These are phyloP conservation scores for Trichosporon sp. DNA, from an alignment of 1,284 basidiomycete genomes.

Conservation along the genomic window DNA sequence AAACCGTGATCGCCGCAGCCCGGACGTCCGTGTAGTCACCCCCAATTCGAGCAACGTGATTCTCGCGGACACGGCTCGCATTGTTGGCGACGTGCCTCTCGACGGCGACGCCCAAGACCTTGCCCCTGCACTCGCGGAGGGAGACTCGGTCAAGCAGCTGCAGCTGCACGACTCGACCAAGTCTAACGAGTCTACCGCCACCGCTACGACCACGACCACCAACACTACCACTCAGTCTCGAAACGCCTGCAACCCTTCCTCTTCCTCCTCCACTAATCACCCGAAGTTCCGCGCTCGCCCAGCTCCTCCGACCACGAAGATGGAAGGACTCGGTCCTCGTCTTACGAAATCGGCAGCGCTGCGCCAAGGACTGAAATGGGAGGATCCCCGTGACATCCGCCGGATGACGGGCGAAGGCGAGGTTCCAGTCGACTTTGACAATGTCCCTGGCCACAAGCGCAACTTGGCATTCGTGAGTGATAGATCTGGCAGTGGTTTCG, in stretches of 20 bases:
- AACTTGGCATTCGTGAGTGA: constrained; percentile 37
- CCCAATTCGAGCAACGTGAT: constrained; percentile 14
- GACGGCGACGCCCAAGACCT: constrained; percentile 7
- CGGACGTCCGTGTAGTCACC: constrained; percentile 15
- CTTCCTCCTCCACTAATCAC: neutral
- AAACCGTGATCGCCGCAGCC: constrained; percentile 16
- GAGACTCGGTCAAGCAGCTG: constrained; percentile 11
- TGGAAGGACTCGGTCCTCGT: constrained; percentile 38
- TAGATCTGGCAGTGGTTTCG: neutral
- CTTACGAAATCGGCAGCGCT: constrained; percentile 47
- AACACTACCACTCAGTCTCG: constrained; percentile 8
- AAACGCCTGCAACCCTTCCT: constrained; percentile 4
- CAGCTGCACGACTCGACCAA: constrained; percentile 16
- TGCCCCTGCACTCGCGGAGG: constrained; percentile 13
- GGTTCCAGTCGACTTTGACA: constrained; percentile 30
- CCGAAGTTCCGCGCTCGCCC: constrained; percentile 39
- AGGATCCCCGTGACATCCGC: constrained; percentile 32
- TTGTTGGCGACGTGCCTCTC: neutral
- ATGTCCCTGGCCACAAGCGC: constrained; percentile 44
- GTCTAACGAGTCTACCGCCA: constrained; percentile 7
- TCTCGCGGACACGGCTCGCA: constrained; percentile 7
- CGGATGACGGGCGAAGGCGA: constrained; percentile 24
- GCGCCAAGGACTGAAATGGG: constrained; percentile 45
- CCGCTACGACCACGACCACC: constrained; percentile 14
- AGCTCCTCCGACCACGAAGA: constrained; percentile 32